These are phyloP conservation scores for Beta macrorhiza DNA, from an alignment of 179 eudicot species.

Conservation along the genomic window DNA sequence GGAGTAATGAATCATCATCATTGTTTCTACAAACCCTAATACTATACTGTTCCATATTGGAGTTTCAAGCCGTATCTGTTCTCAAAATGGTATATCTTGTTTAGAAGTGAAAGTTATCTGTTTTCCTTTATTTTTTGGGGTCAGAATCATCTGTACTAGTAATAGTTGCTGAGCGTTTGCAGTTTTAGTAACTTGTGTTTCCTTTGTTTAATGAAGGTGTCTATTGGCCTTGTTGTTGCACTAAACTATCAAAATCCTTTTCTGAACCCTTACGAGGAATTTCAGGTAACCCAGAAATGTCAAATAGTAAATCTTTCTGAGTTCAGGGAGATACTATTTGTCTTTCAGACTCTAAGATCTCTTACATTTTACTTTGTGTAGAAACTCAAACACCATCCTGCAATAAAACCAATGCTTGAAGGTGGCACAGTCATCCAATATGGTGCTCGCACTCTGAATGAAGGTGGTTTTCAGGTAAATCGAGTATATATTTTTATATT, in stretches of 20 bases:
- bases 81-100: neutral
- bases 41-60: neutral
- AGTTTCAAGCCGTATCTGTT: neutral
- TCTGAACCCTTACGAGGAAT: constrained; percentile 90
- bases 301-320: neutral
- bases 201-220: constrained; percentile 52
- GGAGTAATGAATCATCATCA: neutral
- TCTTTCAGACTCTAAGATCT: constrained; percentile 19
- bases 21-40: neutral
- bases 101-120: neutral
- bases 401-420: constrained; percentile 80
- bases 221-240: constrained; percentile 90
- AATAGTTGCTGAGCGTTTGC: neutral
- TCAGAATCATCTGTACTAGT: too few relatives aligned
- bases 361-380: constrained; percentile 25
- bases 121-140: neutral
- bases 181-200: neutral
- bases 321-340: neutral
- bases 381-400: constrained; percentile 91
- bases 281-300: constrained; percentile 56
- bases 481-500: neutral
- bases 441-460: constrained; percentile 96
- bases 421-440: constrained; percentile 89
- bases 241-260: constrained; percentile 85
- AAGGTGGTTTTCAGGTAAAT: constrained; percentile 98